These are phyloP conservation scores for Pseudogymnoascus sp. DNA, from an alignment of 2,329 filamentous ascomycete species.

Conservation along the genomic window DNA sequence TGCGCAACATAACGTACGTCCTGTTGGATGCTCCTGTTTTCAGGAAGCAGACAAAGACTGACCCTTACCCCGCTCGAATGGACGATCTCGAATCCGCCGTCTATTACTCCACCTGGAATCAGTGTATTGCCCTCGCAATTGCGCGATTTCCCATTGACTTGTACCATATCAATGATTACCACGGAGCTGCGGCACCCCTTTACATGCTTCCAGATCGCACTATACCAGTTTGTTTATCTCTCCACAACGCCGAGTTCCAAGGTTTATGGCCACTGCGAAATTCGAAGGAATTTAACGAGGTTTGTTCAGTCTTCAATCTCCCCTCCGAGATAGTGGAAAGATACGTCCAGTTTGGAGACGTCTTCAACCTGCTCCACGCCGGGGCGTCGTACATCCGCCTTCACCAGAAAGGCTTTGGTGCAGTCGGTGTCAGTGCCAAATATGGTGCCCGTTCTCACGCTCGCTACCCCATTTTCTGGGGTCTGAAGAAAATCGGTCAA, in stretches of 20 bases:
- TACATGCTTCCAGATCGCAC: constrained; percentile 52
- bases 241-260: constrained; percentile 63
- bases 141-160: constrained; percentile 53
- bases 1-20: constrained; percentile 60
- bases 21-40: constrained; percentile 52
- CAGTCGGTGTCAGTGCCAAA: constrained; percentile 59
- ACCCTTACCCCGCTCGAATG: constrained; percentile 60
- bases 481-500: constrained; percentile 58
- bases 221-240: constrained; percentile 52
- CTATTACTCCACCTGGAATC: constrained; percentile 63
- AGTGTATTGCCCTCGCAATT: constrained; percentile 56
- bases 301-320: constrained; percentile 56
- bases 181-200: constrained; percentile 53
- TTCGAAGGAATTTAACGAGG: constrained; percentile 50
- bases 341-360: constrained; percentile 39
- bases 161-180: constrained; percentile 61
- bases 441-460: constrained; percentile 59
- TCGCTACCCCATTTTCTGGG: constrained; percentile 61
- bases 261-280: constrained; percentile 60
- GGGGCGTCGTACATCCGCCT: constrained; percentile 57
- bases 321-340: constrained; percentile 55
- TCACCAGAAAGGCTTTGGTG: constrained; percentile 59
- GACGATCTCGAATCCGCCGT: constrained; percentile 60
- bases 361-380: constrained; percentile 59
- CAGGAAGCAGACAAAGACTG: constrained; percentile 50